These are phyloP conservation scores for Aspergillus tanneri DNA, from an alignment of 2,329 filamentous ascomycete genomes.

Conservation along the genomic window DNA sequence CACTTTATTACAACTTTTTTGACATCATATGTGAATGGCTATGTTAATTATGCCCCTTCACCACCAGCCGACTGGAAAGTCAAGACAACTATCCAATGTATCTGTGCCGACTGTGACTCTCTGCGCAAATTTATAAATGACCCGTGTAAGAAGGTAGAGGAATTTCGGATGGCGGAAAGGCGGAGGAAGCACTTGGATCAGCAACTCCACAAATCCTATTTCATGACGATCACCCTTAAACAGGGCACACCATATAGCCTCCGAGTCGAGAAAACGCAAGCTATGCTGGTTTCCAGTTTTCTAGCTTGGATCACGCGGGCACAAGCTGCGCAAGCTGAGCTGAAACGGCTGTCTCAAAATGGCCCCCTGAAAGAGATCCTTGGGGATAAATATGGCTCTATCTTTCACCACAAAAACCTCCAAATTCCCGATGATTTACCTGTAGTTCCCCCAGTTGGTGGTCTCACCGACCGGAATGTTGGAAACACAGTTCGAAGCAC, in stretches of 20 bases:
- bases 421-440: background rate
- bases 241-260: background rate
- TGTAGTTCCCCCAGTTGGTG: too few species aligned
- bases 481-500: background rate
- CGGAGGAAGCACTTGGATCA: background rate
- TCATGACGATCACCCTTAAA: background rate
- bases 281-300: background rate
- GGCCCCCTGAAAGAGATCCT: background rate
- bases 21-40: background rate
- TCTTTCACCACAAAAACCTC: background rate
- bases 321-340: background rate
- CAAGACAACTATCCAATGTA: background rate
- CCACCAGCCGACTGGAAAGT: background rate
- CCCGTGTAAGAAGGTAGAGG: background rate
- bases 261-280: slow-evolving; percentile 2
- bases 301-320: background rate
- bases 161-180: background rate
- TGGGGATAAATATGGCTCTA: background rate
- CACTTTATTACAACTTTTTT: background rate
- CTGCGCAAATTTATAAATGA: background rate
- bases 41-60: background rate
- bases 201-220: slow-evolving; percentile 2
- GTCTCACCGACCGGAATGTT: background rate
- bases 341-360: background rate
- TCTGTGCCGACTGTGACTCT: background rate